Percentiles rank a stretch among this genome's conserved stretches.
Evolutionary conservation across 768 basidiomycete genomes (phyloP).

Genomic region (Chalciporus pseudorubinellus): DNA sequence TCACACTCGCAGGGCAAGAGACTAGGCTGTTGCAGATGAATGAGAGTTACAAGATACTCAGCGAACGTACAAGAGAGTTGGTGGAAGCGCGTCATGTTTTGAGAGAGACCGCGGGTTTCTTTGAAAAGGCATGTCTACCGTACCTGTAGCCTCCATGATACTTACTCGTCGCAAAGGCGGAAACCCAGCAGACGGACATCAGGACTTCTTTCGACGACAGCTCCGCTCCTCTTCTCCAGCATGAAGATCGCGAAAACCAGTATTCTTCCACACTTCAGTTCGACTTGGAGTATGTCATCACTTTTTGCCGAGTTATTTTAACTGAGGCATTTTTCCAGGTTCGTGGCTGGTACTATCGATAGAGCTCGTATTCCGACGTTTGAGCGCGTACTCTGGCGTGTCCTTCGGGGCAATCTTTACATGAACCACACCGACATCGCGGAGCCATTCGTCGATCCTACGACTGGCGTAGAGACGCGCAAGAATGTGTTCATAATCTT

Average conservation of each 20-base stretch:
- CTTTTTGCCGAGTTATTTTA: background rate
- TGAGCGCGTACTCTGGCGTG: constrained; percentile 97
- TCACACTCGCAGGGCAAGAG: constrained; percentile 85
- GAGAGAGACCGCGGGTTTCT: constrained; percentile 94
- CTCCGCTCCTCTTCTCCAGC: constrained; percentile 85
- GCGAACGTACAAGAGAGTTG: constrained; percentile 81
- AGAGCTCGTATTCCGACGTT: constrained; percentile 89
- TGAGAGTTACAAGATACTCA: constrained; percentile 83
- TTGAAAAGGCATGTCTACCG: constrained; percentile 63
- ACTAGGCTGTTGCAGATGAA: constrained; percentile 86
- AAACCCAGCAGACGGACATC: constrained; percentile 74
- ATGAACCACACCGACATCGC: constrained; percentile 98
- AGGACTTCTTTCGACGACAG: constrained; percentile 90
- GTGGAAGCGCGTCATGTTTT: constrained; percentile 94
- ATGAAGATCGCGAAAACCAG: constrained; percentile 80
- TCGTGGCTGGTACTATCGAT: constrained; percentile 96
- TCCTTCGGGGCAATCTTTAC: constrained; percentile 94
- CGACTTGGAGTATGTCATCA: constrained; percentile 75
- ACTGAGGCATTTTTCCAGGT: constrained; percentile 44
- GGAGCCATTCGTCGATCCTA: constrained; percentile 88
- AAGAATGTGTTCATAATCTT: constrained; percentile 99
- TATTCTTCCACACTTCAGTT: constrained; percentile 58
- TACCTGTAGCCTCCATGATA: background rate
- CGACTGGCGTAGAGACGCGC: constrained; percentile 76
- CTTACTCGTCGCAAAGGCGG: constrained; percentile 52